phyloP scores from a whole-genome alignment of 2,329 filamentous ascomycete genomes.

The Clonostachys solani region DNA sequence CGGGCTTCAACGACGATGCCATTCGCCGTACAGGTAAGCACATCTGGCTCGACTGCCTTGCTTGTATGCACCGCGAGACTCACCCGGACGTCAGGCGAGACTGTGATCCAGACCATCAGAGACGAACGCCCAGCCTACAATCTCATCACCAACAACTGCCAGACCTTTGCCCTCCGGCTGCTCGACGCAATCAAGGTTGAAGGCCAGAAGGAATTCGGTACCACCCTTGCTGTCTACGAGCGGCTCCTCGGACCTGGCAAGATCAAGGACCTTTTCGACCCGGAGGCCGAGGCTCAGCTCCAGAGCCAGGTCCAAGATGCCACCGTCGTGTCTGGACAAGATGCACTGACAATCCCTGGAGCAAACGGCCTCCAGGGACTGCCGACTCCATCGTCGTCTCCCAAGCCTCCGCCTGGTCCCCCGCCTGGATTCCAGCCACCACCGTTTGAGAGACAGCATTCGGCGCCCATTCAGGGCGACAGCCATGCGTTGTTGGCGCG shows the following conservation, averaged over 20 bases:
- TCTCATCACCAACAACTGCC: constrained; percentile 57
- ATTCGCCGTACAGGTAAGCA: constrained; percentile 39
- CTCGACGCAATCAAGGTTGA: constrained; percentile 51
- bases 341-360: no score
- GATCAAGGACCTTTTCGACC: constrained; percentile 47
- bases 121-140: constrained; percentile 46
- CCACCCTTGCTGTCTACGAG: constrained; percentile 48
- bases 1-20: constrained; percentile 50
- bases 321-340: no score
- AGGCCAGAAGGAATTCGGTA: constrained; percentile 45
- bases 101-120: constrained; percentile 47
- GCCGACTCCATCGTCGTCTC: no score
- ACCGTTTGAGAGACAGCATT: no score
- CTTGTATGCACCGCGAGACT: neutral
- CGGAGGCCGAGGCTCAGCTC: constrained; percentile 10
- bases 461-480: no score
- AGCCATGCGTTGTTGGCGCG: no score
- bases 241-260: constrained; percentile 40
- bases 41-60: no score
- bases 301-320: no score
- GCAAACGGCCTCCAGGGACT: no score
- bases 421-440: no score
- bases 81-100: constrained; percentile 35
- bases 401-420: no score
- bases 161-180: constrained; percentile 48